Evolutionary conservation across 164 flowering plant species (phyloP), one percentile per base, ranked within the genome.

Genomic region (Vitis labrusca): DNA sequence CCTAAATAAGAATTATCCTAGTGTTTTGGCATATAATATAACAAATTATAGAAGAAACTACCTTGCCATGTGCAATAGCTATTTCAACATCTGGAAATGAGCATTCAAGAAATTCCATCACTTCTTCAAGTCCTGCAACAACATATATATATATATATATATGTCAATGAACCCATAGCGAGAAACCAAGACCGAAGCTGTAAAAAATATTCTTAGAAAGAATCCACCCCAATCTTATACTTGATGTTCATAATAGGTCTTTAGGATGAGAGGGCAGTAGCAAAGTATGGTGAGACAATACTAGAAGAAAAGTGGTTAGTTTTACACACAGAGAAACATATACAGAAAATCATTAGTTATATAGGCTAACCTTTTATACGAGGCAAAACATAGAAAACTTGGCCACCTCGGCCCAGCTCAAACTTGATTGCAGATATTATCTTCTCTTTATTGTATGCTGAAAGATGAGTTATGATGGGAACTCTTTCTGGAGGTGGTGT

Each of bases 401-500:
- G 97, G 58, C 99, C 99, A 73, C 87, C 93, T 19, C 98, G 96
- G 74, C 85, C 92, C 72, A 95, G 88, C 77, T 95, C 99, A 77
- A 79, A 78, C 71, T 86, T 82, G 74, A 93, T 88, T 50, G 98
- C 98, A 66, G 91, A 84, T 73, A 84, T 63, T 27, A 87, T 85
- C 70, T 84, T 90, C 56, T 85, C 89, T 63, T 86, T 79, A 74
- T 85, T 82, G 78, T 72, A 91, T 16, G 93, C 80, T 59, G 96
- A 84, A 71, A 95, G 94, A 81, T 88, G 89, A 68, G 99, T 93
- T 82, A 71, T 89, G 65, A 95, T 93, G 48, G 98, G 99, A 73
- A 95, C 93, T 81, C 99, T 91, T 84, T 95, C 97, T 27, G 99
- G 99, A 67, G 99, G 99, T 44, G 99, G 98, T 61, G 99, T 95